Evolutionary conservation across 345 rosid genomes (phyloP).

Genomic region (Nasturtium officinale): DNA sequence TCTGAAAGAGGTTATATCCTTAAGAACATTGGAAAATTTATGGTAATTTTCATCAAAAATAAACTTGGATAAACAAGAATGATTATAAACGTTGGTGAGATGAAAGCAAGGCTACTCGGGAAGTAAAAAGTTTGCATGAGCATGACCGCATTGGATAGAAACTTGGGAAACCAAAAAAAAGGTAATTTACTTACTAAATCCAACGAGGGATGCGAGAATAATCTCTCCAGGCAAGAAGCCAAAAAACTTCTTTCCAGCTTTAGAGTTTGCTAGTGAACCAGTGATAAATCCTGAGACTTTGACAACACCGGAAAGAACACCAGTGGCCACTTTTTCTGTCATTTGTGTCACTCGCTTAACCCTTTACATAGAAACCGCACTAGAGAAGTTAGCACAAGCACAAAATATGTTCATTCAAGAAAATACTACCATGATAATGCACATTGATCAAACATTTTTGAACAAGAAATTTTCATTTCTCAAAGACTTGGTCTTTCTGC

Average conservation of each 20-base stretch:
- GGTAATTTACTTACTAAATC: slow-evolving; percentile 72
- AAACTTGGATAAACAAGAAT: neutral
- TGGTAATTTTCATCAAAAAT: neutral
- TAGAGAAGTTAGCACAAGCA: slow-evolving; percentile 8
- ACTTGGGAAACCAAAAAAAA: neutral
- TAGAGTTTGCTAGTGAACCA: slow-evolving; percentile 78
- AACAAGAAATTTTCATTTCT: neutral
- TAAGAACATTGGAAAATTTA: neutral
- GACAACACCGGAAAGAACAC: slow-evolving; percentile 83
- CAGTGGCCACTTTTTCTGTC: slow-evolving; percentile 77
- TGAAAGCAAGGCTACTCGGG: neutral
- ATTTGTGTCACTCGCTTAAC: slow-evolving; percentile 81
- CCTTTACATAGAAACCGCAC: slow-evolving; percentile 44
- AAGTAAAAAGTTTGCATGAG: neutral
- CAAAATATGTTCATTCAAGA: neutral
- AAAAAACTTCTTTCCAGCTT: slow-evolving; percentile 77
- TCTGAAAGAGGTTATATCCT: neutral
- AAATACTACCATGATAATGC: neutral
- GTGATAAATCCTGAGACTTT: slow-evolving; percentile 78
- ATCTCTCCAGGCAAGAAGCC: slow-evolving; percentile 88
- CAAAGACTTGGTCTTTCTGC: neutral
- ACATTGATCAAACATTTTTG: neutral
- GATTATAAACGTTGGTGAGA: slow-evolving; percentile 1
- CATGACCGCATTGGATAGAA: neutral
- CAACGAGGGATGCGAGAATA: slow-evolving; percentile 90